Evolutionary conservation across 2,329 filamentous ascomycete genomes (phyloP), one percentile per base, ranked within the genome.

Genomic region (Pleoardoris graminearum): DNA sequence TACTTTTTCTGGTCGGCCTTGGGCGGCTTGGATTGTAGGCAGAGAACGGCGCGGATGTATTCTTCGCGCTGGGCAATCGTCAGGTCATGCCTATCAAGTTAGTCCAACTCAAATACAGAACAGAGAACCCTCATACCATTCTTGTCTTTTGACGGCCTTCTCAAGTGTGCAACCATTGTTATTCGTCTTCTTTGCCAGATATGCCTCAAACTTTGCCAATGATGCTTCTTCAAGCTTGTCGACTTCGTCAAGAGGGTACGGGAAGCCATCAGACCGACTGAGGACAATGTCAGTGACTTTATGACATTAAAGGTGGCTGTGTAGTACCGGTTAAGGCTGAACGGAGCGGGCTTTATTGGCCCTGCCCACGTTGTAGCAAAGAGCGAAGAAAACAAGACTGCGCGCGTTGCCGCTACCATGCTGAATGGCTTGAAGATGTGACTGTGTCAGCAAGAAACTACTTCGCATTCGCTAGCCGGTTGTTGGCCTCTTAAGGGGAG

Each of bases 41-140:
- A 65, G 11, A 63, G 52, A 8, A 65, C 62, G 1, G 62, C 62
- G 7, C 51, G 39, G 38, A 65, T 65, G 39, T 65, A 65, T 45
- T 63, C 59, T 29, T 63, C 55, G 11, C 59, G 50, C 48, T 63
- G 54, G 11, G 59, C 14, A 7, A 61, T 39, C 2, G 61, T 54
- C 16, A 66, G 23, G 39, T 63, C 61, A 21, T 60, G 59, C 62
- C 62, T 65, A 6, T n/a, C 10, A 11, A 12, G 36, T 46, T 21
- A 46, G 12, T 17, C 23, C 50, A 48, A 56, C 17, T 35, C 4
- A 23, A 14, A 21, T 33, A 4, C 4, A 6, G 8, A 47, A 30
- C 23, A 29, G 19, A 8, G 17, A 17, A 12, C n/a, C 17, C 41
- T 10, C 51, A 14, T 53, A 65, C 63, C 63, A 66, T 55, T 66